Evolutionary conservation across 305 asterid species (phyloP), one percentile per base, ranked within the genome.

Genomic region (Fraxinus paxiana): DNA sequence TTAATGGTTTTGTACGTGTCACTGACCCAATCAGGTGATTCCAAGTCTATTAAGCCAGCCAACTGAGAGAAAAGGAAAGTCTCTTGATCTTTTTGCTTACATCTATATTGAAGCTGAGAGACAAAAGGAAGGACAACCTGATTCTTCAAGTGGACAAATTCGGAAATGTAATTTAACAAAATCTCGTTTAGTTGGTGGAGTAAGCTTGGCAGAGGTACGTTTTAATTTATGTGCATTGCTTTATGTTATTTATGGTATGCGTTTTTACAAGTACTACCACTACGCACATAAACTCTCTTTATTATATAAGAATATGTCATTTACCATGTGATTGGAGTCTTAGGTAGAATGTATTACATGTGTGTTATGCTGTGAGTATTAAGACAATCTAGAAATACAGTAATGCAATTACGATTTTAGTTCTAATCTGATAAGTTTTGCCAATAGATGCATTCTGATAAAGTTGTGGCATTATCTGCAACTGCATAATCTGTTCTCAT

Each of bases 151-250:
- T 54, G 91, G 90, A 77, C 92, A 90, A 78, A 85, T 96, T 81
- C 88, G 65, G 83, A 94, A 92, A 79, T 92, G 92, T 86, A 94
- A 94, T 87, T 83, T 94, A 26, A 88, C 91, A 1, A 85, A 88
- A 87, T 92, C 95, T 63, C 91, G 89, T 82, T 51, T 94, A 70
- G 89, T 81, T 82, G 90, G 91, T 80, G 97, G 96, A 82, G 81
- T 85, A 79, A 86, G 82, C 72, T 84, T 96, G 87, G 92, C 90
- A 9, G 88, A 95, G 98, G 99, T 95, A 80, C 82, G 79, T 41
- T 13, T 69, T 80, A 33, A 10, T 80, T 33, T 82, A 15, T 41
- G 5, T 72, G 69, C 35, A 71, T 77, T 83, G 26, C 38, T 46
- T 46, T 77, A 28, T 75, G 70, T 13, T 4, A 6, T 20, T 8